These are phyloP conservation scores for Dothideomycetes sp. DNA, from an alignment of 2,329 filamentous ascomycete species.

Conservation along the genomic window DNA sequence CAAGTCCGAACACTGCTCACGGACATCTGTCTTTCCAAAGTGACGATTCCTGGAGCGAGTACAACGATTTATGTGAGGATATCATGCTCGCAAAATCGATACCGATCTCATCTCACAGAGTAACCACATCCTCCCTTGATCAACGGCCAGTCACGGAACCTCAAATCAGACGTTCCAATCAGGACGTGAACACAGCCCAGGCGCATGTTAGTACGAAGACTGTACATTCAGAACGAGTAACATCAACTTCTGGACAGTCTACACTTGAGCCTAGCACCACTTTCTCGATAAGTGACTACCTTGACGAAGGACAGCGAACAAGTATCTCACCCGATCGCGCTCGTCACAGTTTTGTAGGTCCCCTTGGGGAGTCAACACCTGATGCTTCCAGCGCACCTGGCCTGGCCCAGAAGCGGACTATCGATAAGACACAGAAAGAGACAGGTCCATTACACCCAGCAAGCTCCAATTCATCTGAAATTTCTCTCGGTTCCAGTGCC, in stretches of 20 bases:
- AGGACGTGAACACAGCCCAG: not conserved
- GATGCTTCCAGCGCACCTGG: too few species aligned
- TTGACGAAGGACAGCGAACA: constrained; percentile 3
- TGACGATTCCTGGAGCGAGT: constrained; percentile 91
- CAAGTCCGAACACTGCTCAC: constrained; percentile 47
- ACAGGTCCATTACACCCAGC: too few species aligned
- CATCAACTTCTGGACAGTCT: not conserved
- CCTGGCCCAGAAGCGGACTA: too few species aligned
- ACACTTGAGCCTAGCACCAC: constrained; percentile 7
- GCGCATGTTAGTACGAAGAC: not conserved
- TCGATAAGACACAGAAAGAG: too few species aligned
- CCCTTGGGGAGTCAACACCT: not conserved
- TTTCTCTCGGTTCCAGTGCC: not conserved
- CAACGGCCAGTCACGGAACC: too few species aligned
- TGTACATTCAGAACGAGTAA: not conserved
- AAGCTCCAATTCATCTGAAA: too few species aligned
- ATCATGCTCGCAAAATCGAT: constrained; percentile 39
- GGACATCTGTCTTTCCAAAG: constrained; percentile 51
- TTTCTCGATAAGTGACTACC: constrained; percentile 11
- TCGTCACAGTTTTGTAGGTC: not conserved
- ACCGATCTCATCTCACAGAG: not conserved
- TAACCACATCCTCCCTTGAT: constrained; percentile 44
- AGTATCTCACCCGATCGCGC: not conserved
- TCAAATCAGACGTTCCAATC: not conserved
- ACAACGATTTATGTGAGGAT: constrained; percentile 76